A percentile compares a stretch with the other conserved stretches of the same genome.
Evolutionary conservation across 1,284 basidiomycete genomes (phyloP).

Genomic region (Moesziomyces globuligerus): DNA sequence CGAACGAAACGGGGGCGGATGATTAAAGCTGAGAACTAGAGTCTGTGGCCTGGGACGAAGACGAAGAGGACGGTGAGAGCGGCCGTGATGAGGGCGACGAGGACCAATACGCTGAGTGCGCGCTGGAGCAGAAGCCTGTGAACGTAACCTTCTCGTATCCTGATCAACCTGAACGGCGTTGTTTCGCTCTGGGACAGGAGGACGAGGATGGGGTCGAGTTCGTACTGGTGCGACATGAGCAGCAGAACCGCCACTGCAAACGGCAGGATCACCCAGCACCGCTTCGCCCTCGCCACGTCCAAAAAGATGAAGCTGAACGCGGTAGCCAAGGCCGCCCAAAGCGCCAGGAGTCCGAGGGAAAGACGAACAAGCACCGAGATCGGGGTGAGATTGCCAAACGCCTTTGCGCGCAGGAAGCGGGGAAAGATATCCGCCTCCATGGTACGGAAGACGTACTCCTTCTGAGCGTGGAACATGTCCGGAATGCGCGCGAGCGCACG

Average conservation of each 20-base stretch:
- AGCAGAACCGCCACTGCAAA: constrained; percentile 89
- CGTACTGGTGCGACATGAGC: constrained; percentile 93
- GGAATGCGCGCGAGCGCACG: constrained; percentile 87
- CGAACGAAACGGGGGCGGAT: not conserved
- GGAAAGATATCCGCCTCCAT: constrained; percentile 96
- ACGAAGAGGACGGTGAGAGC: constrained; percentile 87
- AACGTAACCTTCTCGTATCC: constrained; percentile 90
- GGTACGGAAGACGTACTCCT: constrained; percentile 92
- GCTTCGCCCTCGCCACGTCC: constrained; percentile 85
- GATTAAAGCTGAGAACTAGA: constrained; percentile 70
- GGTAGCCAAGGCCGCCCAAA: constrained; percentile 90
- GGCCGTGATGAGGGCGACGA: constrained; percentile 77
- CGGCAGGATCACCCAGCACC: constrained; percentile 96
- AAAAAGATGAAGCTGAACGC: constrained; percentile 93
- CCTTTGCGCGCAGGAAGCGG: constrained; percentile 91
- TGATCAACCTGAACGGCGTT: constrained; percentile 87
- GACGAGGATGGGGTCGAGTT: constrained; percentile 83
- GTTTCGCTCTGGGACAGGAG: constrained; percentile 68
- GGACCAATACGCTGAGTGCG: constrained; percentile 79
- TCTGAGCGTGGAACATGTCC: constrained; percentile 96
- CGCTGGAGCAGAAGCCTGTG: constrained; percentile 85
- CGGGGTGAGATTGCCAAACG: constrained; percentile 95
- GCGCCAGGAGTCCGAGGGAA: constrained; percentile 81
- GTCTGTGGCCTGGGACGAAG: constrained; percentile 87
- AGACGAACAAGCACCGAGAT: constrained; percentile 79